A percentile compares a stretch with the other conserved stretches of the same genome.
Evolutionary conservation across 345 rosid species (phyloP).

Genomic region (Citrus sinensis): DVS_A1.0 CM039163.1:32941001-32941500

Average conservation of each 20-base stretch:
- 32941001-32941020: neutral
- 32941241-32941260: conserved; percentile 20
- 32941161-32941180: neutral
- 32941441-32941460: conserved; percentile 59
- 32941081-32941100: neutral
- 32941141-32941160: no score
- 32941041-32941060: neutral
- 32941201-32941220: neutral
- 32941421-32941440: conserved; percentile 64
- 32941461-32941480: conserved; percentile 52
- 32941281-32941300: conserved; percentile 64
- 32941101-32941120: neutral
- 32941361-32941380: conserved; percentile 87
- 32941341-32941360: conserved; percentile 51
- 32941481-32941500: neutral
- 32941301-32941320: conserved; percentile 69
- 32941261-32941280: conserved; percentile 67
- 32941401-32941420: conserved; percentile 37
- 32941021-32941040: neutral
- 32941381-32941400: conserved; percentile 43
- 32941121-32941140: neutral
- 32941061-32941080: neutral
- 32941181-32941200: neutral
- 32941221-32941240: neutral
- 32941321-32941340: conserved; percentile 79